These are phyloP conservation scores for Sarocladium brachiariae DNA, from an alignment of 2,329 filamentous ascomycete genomes.

Conservation along the genomic window DNA sequence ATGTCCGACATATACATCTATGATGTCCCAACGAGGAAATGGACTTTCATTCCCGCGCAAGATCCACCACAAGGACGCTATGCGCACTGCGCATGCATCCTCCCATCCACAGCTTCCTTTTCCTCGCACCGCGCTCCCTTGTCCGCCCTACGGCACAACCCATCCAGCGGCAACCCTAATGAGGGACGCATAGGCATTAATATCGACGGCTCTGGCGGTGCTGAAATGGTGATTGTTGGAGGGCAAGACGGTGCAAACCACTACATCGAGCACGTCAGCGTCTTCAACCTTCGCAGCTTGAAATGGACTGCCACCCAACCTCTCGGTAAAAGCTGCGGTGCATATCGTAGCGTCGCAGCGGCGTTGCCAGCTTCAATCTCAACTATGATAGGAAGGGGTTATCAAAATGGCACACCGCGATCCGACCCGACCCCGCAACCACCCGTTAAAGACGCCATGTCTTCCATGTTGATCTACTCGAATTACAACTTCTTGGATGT, in stretches of 20 bases:
- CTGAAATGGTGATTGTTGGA: conserved; percentile 95
- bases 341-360: conserved; percentile 91
- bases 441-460: conserved; percentile 43
- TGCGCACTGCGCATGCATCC: conserved; percentile 88
- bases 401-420: conserved; percentile 32
- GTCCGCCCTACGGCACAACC: conserved; percentile 86
- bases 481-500: conserved; percentile 99
- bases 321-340: conserved; percentile 87
- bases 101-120: conserved; percentile 83
- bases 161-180: conserved; percentile 72
- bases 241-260: conserved; percentile 97
- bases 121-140: conserved; percentile 76
- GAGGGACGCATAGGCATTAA: conserved; percentile 82
- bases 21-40: conserved; percentile 73
- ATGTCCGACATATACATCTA: conserved; percentile 99
- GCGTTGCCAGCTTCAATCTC: conserved; percentile 65
- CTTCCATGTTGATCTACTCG: conserved; percentile 91
- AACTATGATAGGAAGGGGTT: conserved; percentile 58
- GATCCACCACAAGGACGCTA: conserved; percentile 91
- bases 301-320: conserved; percentile 91
- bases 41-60: conserved; percentile 75
- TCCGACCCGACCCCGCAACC: conserved; percentile 45
- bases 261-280: conserved; percentile 97
- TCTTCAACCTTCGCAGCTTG: conserved; percentile 90
- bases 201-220: conserved; percentile 83